Base-by-base conservation (phyloP, 2,329 filamentous ascomycete species). In the Ustulina deusta region DNA sequence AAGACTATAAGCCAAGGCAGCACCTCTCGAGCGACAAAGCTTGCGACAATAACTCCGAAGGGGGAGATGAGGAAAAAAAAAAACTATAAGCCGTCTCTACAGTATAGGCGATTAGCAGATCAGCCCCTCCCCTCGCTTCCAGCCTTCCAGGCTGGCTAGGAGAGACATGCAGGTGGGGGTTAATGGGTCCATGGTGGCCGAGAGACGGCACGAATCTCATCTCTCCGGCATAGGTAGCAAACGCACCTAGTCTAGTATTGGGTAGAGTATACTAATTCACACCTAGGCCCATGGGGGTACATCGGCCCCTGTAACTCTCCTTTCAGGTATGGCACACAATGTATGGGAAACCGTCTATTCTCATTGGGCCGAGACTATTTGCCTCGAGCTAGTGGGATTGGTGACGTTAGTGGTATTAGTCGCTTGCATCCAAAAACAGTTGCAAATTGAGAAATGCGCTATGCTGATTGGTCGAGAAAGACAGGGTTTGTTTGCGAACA, bases 321-420 rank as follows among this genome's bases (percentile, higher is more conserved):
- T 22, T 55, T 52, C 48, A 55, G 40, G 51, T 20, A 60, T 61
- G 59, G 40, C 49, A 20, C 34, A 6, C 27, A 32, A 44, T 22
- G 49, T 46, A 42, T 61, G 42, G 20, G 54, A 58, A 59, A 46
- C 15, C 7, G 54, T 32, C 61, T 62, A 48, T 56, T 32, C 56
- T 71, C 51, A 74, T 76, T 75, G 75, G 72, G 56, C 65, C 49
- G 62, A 44, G 51, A 49, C 65, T 62, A 65, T 55, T 64, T 61
- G 67, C 48, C 63, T n/a, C 69, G 60, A 70, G 68, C 68, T 69
- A 72, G 58, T 66, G 52, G 56, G 52, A 68, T 74, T 74, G 72
- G 75, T 78, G 77, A 78, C 74, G 75, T 76, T 76, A 75, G 69
- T 70, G 66, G 32, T 40, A 68, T 55, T 75, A 74, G 72, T 74